phyloP scores from a whole-genome alignment of 2,329 filamentous ascomycete species.

The Beauveria brongniartii region DNA sequence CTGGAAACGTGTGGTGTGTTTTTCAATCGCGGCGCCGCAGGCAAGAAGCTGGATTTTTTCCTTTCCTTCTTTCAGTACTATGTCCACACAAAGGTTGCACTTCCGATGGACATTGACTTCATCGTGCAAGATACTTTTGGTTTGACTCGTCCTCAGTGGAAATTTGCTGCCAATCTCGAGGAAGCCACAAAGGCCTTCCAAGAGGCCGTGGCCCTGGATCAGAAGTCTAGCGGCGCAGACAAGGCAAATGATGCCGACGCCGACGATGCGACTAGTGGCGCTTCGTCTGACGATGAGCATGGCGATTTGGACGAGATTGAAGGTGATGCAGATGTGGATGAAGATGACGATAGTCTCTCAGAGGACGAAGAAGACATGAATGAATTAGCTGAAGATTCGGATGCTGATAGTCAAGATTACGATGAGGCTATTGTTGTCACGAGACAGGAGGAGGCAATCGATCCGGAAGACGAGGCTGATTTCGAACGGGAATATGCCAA shows the following conservation, averaged over 20 bases:
- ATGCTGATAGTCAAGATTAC: constrained; percentile 50
- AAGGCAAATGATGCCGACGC: constrained; percentile 61
- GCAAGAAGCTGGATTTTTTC: constrained; percentile 98
- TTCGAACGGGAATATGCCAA: constrained; percentile 98
- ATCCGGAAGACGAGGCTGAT: constrained; percentile 91
- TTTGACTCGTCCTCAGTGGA: constrained; percentile 84
- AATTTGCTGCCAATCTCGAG: constrained; percentile 68
- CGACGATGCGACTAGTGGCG: constrained; percentile 63
- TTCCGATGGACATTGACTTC: constrained; percentile 97
- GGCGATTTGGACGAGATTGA: constrained; percentile 60
- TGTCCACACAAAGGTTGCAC: constrained; percentile 76
- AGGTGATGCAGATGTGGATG: constrained; percentile 50
- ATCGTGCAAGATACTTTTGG: constrained; percentile 88
- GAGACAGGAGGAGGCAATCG: constrained; percentile 78
- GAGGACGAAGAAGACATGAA: constrained; percentile 54
- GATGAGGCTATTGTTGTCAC: constrained; percentile 91
- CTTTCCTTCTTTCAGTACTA: constrained; percentile 97
- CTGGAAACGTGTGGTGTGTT: constrained; percentile 94
- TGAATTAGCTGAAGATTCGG: constrained; percentile 39
- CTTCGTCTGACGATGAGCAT: constrained; percentile 69
- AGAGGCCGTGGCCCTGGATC: constrained; percentile 82
- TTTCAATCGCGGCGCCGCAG: constrained; percentile 86
- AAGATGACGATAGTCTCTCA: constrained; percentile 49
- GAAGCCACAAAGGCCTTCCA: constrained; percentile 80
- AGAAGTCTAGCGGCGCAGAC: constrained; percentile 68